A percentile compares a stretch with the other conserved stretches of the same genome.
These are phyloP conservation scores for Jaminaea rosea DNA, from an alignment of 1,284 basidiomycete species.

Conservation along the genomic window DNA sequence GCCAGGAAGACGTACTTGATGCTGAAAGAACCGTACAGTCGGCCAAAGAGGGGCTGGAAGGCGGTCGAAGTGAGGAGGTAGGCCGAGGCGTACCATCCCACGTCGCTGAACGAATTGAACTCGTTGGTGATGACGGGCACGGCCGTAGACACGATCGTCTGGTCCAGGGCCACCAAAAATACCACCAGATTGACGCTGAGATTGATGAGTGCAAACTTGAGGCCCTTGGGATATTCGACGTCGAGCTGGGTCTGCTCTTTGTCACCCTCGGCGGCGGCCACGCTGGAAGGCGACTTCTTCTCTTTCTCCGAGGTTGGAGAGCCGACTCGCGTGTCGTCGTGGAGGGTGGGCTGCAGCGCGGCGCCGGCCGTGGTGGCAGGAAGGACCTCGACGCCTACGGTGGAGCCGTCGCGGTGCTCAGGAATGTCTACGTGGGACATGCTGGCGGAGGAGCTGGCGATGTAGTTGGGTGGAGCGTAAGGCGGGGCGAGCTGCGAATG, in stretches of 20 bases:
- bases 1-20: slow-evolving; percentile 26
- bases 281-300: no score
- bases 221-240: slow-evolving; percentile 6
- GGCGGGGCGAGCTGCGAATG: no score
- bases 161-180: slow-evolving; percentile 15
- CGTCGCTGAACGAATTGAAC: slow-evolving; percentile 22
- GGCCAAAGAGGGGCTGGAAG: slow-evolving; percentile 33
- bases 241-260: neutral
- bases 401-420: no score
- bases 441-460: no score
- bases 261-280: no score
- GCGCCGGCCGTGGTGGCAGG: no score
- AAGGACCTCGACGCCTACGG: no score
- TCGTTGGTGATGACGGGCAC: slow-evolving; percentile 26
- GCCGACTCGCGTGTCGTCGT: no score
- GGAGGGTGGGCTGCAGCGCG: no score
- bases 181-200: slow-evolving; percentile 1
- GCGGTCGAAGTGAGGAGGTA: slow-evolving; percentile 32
- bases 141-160: slow-evolving; percentile 35
- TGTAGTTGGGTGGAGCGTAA: no score
- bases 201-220: slow-evolving; percentile 12
- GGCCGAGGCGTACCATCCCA: slow-evolving; percentile 33
- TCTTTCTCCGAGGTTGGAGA: no score
- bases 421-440: no score
- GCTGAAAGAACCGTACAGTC: slow-evolving; percentile 23